Evolutionary conservation across 805 yeast species (phyloP), one percentile per base, ranked within the genome.

Genomic region (Komagataella mondaviorum): DNA sequence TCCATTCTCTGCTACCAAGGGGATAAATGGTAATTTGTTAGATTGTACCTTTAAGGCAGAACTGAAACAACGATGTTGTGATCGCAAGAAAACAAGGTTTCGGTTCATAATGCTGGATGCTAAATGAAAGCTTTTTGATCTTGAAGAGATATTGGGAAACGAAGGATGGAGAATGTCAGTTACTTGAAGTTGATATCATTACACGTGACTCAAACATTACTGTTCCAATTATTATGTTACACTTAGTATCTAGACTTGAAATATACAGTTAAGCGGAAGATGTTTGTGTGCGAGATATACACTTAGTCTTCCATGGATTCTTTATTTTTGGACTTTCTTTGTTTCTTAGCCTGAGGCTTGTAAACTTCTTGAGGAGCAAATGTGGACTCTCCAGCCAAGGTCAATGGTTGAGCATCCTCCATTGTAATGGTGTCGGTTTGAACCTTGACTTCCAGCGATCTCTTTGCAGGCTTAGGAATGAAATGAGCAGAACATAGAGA

Each of bases 331-430:
- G 39, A 30, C 75, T 30, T 30, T 30, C 39, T 6, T 30, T 30
- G 39, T 10, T 30, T 30, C 39, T 30, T 30, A 30, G 75, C 55
- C 67, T 71, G 64, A 6, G 72, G 64, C 62, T 73, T 78, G 67
- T 83, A 93, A 6, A 93, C 74, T 68, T 91, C 99, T 70, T 91
- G 99, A 45, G 99, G 99, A 2, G 99, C 99, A 59, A 93, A 73
- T 49, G 85, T 78, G 12, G 83, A 71, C 20, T 83, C 87, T 39
- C 77, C 70, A 1, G 93, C 79, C 69, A 86, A 73, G 44, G 89
- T 82, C 53, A 88, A 73, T 49, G 99, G 99, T 69, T 89, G 97
- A 1, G 96, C 93, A 62, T 93, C 98, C 68, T 91, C 99, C 96
- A 91, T 87, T 1, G 83, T 62, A 49, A 93, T 83, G 1, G 96